Base-by-base conservation (phyloP, 139 green algal genomes). In the Chlorokybus atmophyticus region DNA sequence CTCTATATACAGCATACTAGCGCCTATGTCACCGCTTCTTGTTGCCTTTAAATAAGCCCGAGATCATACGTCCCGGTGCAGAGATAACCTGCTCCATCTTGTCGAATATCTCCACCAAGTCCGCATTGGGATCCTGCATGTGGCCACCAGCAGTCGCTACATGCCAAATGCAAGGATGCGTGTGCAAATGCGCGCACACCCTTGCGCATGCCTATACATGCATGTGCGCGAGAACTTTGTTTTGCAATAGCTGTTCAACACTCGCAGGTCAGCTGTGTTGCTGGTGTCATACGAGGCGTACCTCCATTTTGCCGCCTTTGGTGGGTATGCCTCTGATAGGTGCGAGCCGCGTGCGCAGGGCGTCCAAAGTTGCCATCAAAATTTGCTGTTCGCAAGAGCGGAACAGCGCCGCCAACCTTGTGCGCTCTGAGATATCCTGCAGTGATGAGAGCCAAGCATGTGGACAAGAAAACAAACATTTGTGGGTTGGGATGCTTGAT, bases 251-350 rank as follows among this genome's bases (percentile, higher is more conserved):
- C n/a, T n/a, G n/a, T n/a, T n/a, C n/a, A n/a, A n/a, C n/a, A n/a
- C n/a, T n/a, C n/a, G n/a, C n/a, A n/a, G 38, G 17, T 47, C 17
- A 47, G 14, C 14, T 21, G 38, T 14, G 38, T 17, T 21, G 14
- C 38, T 55, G 48, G 48, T 42, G 14, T 35, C 25, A 17, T 42
- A 42, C 14, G 14, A 62, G 28, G 3, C 26, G 39, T n/a, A 65
- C 59, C 59, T 66, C 6, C 53, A 66, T 41, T 6, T 40, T 49
- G 25, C 87, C 85, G 17, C 59, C 57, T 75, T 97, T 97, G 26
- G 84, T 95, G 7, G 90, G 90, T 58, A 97, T 90, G 52, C 90
- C 90, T 4, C 90, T 75, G 50, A 97, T 95, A 40, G 90, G 90
- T 3, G 90, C 90, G 52, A 97, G 69, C 8, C 79, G 66, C 4